These are phyloP conservation scores for Barnettozyma botsteinii DNA, from an alignment of 805 yeast genomes.

Conservation along the genomic window DNA sequence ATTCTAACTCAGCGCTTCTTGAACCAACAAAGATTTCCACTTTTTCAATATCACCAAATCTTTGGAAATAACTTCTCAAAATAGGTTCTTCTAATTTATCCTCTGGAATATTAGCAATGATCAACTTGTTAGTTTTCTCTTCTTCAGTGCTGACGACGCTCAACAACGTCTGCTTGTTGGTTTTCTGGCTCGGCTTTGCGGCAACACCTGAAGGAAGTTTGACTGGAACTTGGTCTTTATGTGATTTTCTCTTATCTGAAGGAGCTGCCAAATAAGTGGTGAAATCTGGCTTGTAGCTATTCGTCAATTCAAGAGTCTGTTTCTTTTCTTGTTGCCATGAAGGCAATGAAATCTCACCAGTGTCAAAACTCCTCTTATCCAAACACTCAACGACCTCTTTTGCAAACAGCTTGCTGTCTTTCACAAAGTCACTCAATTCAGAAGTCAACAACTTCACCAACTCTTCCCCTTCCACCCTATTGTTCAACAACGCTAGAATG, in stretches of 20 bases:
- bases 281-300: conserved; percentile 11
- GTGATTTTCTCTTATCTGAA: conserved; percentile 7
- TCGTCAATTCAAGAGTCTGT: conserved; percentile 10
- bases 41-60: conserved; percentile 33
- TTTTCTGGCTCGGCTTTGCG: neutral
- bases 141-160: neutral
- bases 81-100: conserved; percentile 33
- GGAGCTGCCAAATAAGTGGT: conserved; percentile 11
- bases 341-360: no score
- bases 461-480: conserved; percentile 31
- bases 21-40: conserved; percentile 26
- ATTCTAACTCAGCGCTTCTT: conserved; percentile 36
- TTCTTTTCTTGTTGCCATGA: conserved; percentile 6
- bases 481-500: conserved; percentile 36
- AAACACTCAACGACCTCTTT: conserved; percentile 26
- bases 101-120: conserved; percentile 39
- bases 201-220: neutral
- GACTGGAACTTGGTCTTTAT: neutral
- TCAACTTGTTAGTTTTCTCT: conserved; percentile 19
- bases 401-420: conserved; percentile 22
- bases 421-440: conserved; percentile 37
- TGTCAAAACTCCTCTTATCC: conserved; percentile 6
- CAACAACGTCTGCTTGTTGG: neutral
- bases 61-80: conserved; percentile 32
- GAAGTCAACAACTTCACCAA: conserved; percentile 27